Base-by-base conservation (phyloP, 768 basidiomycete species). In the Rhizopogon rudus region DNA sequence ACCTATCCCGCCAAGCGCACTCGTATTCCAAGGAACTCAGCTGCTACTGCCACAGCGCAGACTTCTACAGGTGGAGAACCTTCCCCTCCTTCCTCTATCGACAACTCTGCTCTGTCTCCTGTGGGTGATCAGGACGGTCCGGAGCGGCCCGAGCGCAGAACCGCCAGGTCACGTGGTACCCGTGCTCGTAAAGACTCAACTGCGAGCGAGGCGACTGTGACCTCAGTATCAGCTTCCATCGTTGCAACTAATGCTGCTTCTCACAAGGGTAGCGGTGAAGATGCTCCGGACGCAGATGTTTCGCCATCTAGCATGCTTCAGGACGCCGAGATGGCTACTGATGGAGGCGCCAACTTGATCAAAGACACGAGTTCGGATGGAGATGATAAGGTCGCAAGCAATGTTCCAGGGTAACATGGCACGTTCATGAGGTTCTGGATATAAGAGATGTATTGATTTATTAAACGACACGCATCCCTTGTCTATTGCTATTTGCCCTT, bases 1-100 rank as follows among this genome's bases (percentile, higher is more conserved):
- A 79, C 81, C n/a, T 87, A 86, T 63, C 85, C 86, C n/a, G 82
- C 85, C 10, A 88, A 86, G 69, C 77, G 84, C 25, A 75, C 82
- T 17, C 78, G 86, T 28, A 72, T 77, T 53, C 77, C 82, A 6
- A 71, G 86, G 57, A 76, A 63, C 13, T 67, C 67, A 63, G 33
- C 57, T 10, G 55, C 59, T 31, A 42, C 44, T 22, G 51, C 50
- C n/a, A 65, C 63, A 33, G 56, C 54, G 48, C 68, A 57, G 61
- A 62, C 54, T 42, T 49, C 64, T 2, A 71, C 63, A 44, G 60
- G 54, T n/a, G 79, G 79, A 53, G 77, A 75, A 0, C 77, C 75
- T n/a, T 73, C 72, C 2, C 72, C 75, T 16, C 60, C 69, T 20
- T 75, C 71, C 28, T 73, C 67, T 5, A 64, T 70, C 42, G 57